Evolutionary conservation across 2,329 filamentous ascomycete genomes (phyloP), one percentile per base, ranked within the genome.

Genomic region (Pseudocercospora ulei): DNA sequence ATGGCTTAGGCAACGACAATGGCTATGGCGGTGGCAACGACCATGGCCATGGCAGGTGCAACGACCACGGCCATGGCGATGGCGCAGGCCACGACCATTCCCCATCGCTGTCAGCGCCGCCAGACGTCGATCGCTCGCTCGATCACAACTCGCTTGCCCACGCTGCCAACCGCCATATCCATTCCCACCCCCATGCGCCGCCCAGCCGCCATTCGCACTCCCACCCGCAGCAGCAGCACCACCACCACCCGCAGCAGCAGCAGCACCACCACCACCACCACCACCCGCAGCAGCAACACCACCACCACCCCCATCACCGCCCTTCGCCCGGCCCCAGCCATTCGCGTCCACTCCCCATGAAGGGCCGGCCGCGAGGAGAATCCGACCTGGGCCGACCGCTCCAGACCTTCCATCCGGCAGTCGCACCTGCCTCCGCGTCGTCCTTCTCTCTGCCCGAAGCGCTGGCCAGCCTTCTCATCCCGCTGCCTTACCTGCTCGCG

Each of bases 401-500:
- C 38, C 42, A 39, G 7, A 45, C 44, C 43, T 50, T 52, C 25
- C 39, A 43, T 19, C 47, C 49, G 12, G 37, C 41, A 3, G 25
- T 55, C 25, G 35, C 31, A 8, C 50, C 50, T 18, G 49, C 48
- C 7, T 49, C 39, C 13, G 28, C 44, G 5, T 48, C 50, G 35
- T 57, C 51, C 49, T 56, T 58, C 43, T 56, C 55, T 7, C 63
- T 68, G 9, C 58, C 63, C 16, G 70, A 74, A 52, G 56, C 66
- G 3, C 45, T 72, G 39, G 69, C 68, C 3, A 69, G 68, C 14
- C 48, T 71, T 38, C 57, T 75, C 18, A 57, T 71, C 16, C 66
- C 67, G 5, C 56, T 71, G 16, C 68, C 68, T 4, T 70, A 63
- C 41, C 48, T 70, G 37, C 57, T 71, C 35, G 65, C 65, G 4